Percentiles rank a stretch among this genome's conserved stretches.
Evolutionary conservation across 495 filamentous ascomycete species (phyloP).

Genomic region (Hyaloscypha bicolor): DNA sequence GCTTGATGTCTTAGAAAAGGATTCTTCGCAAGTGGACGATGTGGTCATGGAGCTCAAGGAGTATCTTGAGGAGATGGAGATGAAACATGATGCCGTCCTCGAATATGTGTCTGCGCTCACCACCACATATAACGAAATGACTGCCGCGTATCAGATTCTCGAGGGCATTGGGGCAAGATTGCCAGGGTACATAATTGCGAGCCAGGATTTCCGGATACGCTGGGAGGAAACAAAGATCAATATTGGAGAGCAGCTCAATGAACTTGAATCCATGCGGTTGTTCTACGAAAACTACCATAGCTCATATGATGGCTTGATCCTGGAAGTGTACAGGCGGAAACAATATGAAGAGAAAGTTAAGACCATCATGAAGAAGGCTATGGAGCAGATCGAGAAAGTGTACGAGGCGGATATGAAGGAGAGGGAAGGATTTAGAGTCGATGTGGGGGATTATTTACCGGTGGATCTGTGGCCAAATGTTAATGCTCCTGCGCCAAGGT

Average conservation of each 20-base stretch:
- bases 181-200: slow-evolving; percentile 67
- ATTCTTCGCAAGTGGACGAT: slow-evolving; percentile 86
- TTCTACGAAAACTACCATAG: slow-evolving; percentile 84
- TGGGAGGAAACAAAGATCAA: slow-evolving; percentile 76
- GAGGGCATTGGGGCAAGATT: slow-evolving; percentile 67
- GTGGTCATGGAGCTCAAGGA: slow-evolving; percentile 84
- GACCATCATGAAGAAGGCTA: slow-evolving; percentile 72
- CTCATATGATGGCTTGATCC: slow-evolving; percentile 80
- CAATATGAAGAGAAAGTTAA: slow-evolving; percentile 71
- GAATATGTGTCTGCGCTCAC: slow-evolving; percentile 59
- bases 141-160: slow-evolving; percentile 64
- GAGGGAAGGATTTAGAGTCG: slow-evolving; percentile 75
- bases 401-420: slow-evolving; percentile 73
- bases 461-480: slow-evolving; percentile 87
- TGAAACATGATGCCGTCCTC: slow-evolving; percentile 56
- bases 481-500: slow-evolving; percentile 53
- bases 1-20: slow-evolving; percentile 77
- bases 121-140: slow-evolving; percentile 46
- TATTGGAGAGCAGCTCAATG: slow-evolving; percentile 66
- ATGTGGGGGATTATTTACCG: slow-evolving; percentile 85
- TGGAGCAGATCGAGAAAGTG: slow-evolving; percentile 73
- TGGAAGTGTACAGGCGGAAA: slow-evolving; percentile 78
- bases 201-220: slow-evolving; percentile 67
- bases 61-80: slow-evolving; percentile 75
- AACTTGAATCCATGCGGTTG: slow-evolving; percentile 70